Evolutionary conservation across 768 basidiomycete genomes (phyloP), one percentile per base, ranked within the genome.

Genomic region (Rubroboletus pulcherrimus): DNA sequence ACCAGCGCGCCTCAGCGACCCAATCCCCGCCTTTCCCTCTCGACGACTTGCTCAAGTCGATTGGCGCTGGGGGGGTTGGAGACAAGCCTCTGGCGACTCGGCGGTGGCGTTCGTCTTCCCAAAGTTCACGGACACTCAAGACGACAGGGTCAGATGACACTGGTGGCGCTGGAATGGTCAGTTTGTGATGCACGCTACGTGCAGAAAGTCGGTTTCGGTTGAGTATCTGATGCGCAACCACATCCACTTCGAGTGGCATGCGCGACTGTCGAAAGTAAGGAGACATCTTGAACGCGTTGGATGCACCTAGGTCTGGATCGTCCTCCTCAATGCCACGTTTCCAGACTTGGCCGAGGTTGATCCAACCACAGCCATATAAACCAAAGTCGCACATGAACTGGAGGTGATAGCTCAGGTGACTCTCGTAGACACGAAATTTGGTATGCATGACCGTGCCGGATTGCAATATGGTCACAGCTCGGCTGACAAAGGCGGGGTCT

Each of bases 341-440:
- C 73, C 82, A 81, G n/a, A 78, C 83, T 49, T 86, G 77, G 42
- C 77, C 78, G 4, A 96, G 72, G 54, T 96, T 85, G 43, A 98
- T 77, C 82, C 87, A 91, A 2, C 91, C 93, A 70, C 95, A 98
- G 3, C 96, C 96, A 63, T 94, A 96, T 26, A 98, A 78, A 54
- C 92, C 93, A 66, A 91, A 94, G 73, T 99, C 96, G 70, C 87
- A 88, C 81, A 98, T 80, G 74, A 98, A 97, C 73, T 98, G 95
- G 35, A 98, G 78, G 26, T 84, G 73, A 70, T 84, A 97, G 66
- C 85, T 88, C 66, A 98, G 78, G 74, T 99, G 96, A 58, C 86
- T 90, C 72, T 98, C 97, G 69, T 85, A 97, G 11, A 91, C 81
- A 45, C 79, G 77, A 72, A 91, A 94, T 30, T 82, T 81, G 26